Conservation (phyloP, 2,329 filamentous ascomycete genomes). For the Sporothrix brasiliensis region DNA sequence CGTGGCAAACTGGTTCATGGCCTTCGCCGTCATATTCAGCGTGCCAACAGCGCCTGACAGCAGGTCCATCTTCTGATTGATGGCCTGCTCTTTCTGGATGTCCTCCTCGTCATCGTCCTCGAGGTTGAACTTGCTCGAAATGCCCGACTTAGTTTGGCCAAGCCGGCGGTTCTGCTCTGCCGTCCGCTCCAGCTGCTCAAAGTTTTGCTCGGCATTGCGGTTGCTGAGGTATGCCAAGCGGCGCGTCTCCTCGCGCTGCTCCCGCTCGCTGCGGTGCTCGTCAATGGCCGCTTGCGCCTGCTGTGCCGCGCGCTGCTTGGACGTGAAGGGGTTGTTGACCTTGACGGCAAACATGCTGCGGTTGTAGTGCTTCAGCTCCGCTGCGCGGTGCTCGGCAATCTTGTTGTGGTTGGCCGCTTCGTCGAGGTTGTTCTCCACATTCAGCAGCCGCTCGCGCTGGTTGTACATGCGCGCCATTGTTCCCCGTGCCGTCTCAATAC, state of each 20-base stretch:
- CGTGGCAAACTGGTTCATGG: conserved; percentile 56
- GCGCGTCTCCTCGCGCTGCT: conserved; percentile 64
- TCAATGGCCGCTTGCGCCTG: conserved; percentile 71
- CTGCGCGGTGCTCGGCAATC: conserved; percentile 75
- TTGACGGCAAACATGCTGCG: conserved; percentile 88
- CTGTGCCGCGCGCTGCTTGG: conserved; percentile 63
- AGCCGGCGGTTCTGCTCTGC: conserved; percentile 61
- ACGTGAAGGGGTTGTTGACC: conserved; percentile 75
- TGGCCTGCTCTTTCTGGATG: conserved; percentile 44
- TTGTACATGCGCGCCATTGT: conserved; percentile 73
- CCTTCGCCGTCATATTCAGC: conserved; percentile 59
- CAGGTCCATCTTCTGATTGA: conserved; percentile 64
- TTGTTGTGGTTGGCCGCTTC: conserved; percentile 75
- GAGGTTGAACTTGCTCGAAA: conserved; percentile 36
- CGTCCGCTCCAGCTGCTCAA: conserved; percentile 61
- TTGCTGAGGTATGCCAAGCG: conserved; percentile 33
- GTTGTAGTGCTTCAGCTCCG: conserved; percentile 83
- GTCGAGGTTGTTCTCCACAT: conserved; percentile 82
- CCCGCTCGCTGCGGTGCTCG: conserved; percentile 67
- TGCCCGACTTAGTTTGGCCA: conserved; percentile 46
- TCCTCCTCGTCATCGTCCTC: conserved; percentile 38
- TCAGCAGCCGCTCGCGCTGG: conserved; percentile 79
- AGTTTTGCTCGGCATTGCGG: conserved; percentile 54
- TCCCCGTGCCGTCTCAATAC: conserved; percentile 69
- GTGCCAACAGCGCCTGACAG: conserved; percentile 71